These are phyloP conservation scores for Omphalea diandra DNA, from an alignment of 441 rosid species.

Conservation along the genomic window DNA sequence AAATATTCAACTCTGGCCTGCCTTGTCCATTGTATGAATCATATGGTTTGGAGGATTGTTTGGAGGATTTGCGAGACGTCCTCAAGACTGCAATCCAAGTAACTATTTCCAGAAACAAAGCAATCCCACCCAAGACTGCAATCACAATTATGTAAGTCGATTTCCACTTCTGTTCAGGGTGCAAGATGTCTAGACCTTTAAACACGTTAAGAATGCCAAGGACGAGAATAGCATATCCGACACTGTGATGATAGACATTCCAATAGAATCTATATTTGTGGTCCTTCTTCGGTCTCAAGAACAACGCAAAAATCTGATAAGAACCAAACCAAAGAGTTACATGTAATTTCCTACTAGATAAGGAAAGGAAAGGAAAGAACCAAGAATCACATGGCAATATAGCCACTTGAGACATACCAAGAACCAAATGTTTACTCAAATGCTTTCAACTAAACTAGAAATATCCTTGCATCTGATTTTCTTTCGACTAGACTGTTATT, in stretches of 20 bases:
- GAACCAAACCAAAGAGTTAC: background rate
- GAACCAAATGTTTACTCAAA: background rate
- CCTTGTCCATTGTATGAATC: slow-evolving; percentile 41
- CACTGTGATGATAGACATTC: slow-evolving; percentile 54
- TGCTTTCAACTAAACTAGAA: slow-evolving; percentile 1
- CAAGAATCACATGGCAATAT: background rate
- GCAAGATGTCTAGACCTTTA: slow-evolving; percentile 49
- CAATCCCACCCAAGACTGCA: slow-evolving; percentile 30
- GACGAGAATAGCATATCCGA: slow-evolving; percentile 42
- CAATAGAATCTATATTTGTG: slow-evolving; percentile 55
- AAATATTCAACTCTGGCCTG: slow-evolving; percentile 29
- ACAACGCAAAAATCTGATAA: slow-evolving; percentile 41
- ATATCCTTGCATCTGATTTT: background rate
- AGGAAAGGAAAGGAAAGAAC: background rate
- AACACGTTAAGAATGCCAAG: slow-evolving; percentile 46
- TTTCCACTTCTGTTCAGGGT: slow-evolving; percentile 41
- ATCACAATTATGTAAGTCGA: slow-evolving; percentile 29
- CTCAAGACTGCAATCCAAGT: slow-evolving; percentile 38
- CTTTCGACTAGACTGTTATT: background rate
- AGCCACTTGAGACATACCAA: background rate
- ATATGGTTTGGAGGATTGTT: slow-evolving; percentile 53
- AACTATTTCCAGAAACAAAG: slow-evolving; percentile 37
- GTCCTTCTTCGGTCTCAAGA: slow-evolving; percentile 51
- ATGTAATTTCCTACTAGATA: background rate
- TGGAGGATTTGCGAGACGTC: slow-evolving; percentile 47